phyloP scores from a whole-genome alignment of 768 basidiomycete species.

The Podaxis sp. region DNA sequence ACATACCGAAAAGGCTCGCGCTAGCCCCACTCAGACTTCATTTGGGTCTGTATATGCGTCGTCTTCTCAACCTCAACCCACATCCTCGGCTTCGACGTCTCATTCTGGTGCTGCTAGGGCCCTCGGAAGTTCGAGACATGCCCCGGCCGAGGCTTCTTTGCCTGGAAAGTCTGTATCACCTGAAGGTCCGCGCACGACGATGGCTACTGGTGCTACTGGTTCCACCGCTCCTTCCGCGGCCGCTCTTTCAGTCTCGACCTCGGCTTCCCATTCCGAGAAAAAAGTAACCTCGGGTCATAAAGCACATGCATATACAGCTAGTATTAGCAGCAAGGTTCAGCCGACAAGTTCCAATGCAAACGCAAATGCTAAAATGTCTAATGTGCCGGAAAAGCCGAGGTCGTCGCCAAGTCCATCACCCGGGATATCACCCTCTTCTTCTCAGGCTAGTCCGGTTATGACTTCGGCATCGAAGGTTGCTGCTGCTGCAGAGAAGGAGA shows the following conservation, averaged over 20 bases:
- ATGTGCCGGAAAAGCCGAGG: background rate
- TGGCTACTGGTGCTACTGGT: background rate
- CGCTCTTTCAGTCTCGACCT: background rate
- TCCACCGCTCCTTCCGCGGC: background rate
- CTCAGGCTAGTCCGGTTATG: constrained; percentile 2
- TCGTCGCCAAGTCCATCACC: background rate
- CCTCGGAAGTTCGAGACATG: background rate
- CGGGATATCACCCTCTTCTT: background rate
- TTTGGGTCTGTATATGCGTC: background rate
- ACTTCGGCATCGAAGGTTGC: constrained; percentile 10
- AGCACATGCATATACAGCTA: background rate
- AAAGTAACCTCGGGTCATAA: background rate
- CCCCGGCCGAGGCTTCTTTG: background rate
- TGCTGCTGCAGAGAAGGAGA: constrained; percentile 8
- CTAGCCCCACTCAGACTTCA: constrained; percentile 1
- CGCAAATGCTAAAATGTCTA: background rate
- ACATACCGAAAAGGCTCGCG: constrained; percentile 4
- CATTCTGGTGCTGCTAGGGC: background rate
- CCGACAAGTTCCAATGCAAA: background rate
- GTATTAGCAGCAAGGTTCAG: background rate
- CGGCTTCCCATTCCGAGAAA: background rate
- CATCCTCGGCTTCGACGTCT: background rate
- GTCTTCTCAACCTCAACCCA: constrained; percentile 1
- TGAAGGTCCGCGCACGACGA: background rate
- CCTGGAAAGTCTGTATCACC: constrained; percentile 4